Percentiles rank a stretch among this genome's conserved stretches.
These are phyloP conservation scores for Moringa oleifera DNA, from an alignment of 345 rosid genomes.

Conservation along the genomic window DNA sequence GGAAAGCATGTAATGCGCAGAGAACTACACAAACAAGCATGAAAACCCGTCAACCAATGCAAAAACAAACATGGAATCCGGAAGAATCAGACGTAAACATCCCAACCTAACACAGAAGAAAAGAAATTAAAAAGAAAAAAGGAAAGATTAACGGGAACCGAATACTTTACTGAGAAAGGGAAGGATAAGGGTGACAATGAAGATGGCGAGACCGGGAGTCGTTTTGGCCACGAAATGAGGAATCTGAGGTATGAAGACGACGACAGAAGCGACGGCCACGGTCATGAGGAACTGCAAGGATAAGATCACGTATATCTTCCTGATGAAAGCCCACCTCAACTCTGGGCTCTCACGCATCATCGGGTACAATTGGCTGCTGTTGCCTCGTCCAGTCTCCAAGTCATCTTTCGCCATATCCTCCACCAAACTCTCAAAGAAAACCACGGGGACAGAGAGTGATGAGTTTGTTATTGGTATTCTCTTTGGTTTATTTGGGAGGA, in stretches of 20 bases:
- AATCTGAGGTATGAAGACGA: conserved; percentile 31
- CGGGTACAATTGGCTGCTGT: too few species aligned
- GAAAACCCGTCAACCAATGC: not conserved
- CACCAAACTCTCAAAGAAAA: too few species aligned
- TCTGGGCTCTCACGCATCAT: conserved; percentile 45
- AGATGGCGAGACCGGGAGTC: conserved; percentile 29
- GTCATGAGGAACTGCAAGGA: conserved; percentile 42
- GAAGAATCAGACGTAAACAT: not conserved
- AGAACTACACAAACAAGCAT: conserved; percentile 32
- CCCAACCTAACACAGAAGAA: not conserved
- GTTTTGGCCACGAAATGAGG: conserved; percentile 35
- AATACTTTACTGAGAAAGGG: conserved; percentile 32
- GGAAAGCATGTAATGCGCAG: conserved; percentile 36
- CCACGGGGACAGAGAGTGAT: too few species aligned
- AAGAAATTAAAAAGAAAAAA: too few species aligned
- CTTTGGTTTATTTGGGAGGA: too few species aligned
- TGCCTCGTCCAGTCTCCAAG: conserved; percentile 20
- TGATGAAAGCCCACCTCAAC: conserved; percentile 66
- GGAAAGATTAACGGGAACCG: too few species aligned
- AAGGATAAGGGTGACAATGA: conserved; percentile 26
- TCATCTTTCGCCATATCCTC: conserved; percentile 25
- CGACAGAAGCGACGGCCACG: conserved; percentile 33
- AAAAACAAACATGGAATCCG: not conserved
- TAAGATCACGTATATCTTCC: conserved; percentile 52
- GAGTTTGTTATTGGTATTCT: too few species aligned